These are phyloP conservation scores for Cercospora sp. DNA, from an alignment of 2,329 filamentous ascomycete genomes.

Conservation along the genomic window DNA sequence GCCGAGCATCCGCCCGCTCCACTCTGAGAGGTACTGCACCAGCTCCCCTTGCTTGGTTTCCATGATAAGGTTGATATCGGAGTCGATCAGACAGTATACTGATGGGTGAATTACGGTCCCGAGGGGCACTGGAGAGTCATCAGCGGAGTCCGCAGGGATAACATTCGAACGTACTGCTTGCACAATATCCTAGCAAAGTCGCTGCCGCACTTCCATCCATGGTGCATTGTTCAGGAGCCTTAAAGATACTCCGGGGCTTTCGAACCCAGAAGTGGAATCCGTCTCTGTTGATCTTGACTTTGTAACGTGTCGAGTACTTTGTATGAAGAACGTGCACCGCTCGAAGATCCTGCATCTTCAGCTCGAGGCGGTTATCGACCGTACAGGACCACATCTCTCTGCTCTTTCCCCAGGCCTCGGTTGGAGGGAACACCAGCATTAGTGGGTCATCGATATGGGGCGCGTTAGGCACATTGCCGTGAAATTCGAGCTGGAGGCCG, in stretches of 20 bases:
- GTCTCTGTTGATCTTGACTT: slow-evolving; percentile 8
- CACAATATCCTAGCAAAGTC: slow-evolving; percentile 21
- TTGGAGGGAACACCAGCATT: slow-evolving; percentile 23
- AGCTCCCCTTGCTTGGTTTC: slow-evolving; percentile 33
- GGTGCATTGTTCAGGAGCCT: neutral
- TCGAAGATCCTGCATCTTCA: slow-evolving; percentile 31
- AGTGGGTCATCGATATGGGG: slow-evolving; percentile 17
- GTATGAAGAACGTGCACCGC: slow-evolving; percentile 24
- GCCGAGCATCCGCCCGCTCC: slow-evolving; percentile 30
- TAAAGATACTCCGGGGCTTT: slow-evolving; percentile 17
- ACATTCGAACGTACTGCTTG: neutral
- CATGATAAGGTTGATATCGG: slow-evolving; percentile 30
- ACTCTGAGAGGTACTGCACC: slow-evolving; percentile 33
- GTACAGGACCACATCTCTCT: slow-evolving; percentile 21
- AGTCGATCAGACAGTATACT: slow-evolving; percentile 37
- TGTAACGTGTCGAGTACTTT: neutral
- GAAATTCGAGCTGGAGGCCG: slow-evolving; percentile 18
- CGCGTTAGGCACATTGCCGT: slow-evolving; percentile 8
- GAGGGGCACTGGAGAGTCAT: slow-evolving; percentile 30
- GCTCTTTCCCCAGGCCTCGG: slow-evolving; percentile 10
- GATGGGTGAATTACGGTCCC: slow-evolving; percentile 40
- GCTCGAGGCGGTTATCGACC: slow-evolving; percentile 24
- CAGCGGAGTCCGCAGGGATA: neutral
- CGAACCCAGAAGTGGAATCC: slow-evolving; percentile 7
- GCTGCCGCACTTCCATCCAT: neutral